Conservation (phyloP, 495 filamentous ascomycete species). For the Penicillium tannophilum region DNA sequence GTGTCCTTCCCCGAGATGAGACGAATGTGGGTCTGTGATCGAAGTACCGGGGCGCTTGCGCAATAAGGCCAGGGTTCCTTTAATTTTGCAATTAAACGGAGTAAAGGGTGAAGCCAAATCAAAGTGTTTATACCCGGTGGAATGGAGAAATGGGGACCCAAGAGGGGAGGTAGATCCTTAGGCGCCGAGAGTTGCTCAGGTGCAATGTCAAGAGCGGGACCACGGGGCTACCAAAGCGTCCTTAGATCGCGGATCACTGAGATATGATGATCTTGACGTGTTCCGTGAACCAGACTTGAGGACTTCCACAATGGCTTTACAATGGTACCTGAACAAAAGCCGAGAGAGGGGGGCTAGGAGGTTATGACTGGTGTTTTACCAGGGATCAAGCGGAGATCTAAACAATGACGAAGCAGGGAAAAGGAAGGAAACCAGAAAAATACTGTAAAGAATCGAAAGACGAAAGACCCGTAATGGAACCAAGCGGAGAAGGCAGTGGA, state of each 20-base stretch:
- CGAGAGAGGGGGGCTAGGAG: slow-evolving; percentile 2
- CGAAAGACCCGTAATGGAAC: background rate
- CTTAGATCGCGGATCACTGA: slow-evolving; percentile 19
- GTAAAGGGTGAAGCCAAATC: slow-evolving; percentile 28
- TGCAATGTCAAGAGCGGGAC: slow-evolving; percentile 10
- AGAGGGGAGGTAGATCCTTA: background rate
- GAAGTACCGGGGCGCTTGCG: slow-evolving; percentile 36
- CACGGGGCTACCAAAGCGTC: slow-evolving; percentile 1
- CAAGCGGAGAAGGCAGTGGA: background rate
- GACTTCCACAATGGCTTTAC: slow-evolving; percentile 2
- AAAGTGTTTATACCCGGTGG: slow-evolving; percentile 5
- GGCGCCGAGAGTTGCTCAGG: slow-evolving; percentile 3
- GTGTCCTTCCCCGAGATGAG: slow-evolving; percentile 29
- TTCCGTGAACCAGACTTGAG: slow-evolving; percentile 15
- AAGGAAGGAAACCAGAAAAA: slow-evolving; percentile 5
- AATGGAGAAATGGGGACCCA: background rate
- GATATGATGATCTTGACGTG: slow-evolving; percentile 28
- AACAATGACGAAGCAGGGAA: slow-evolving; percentile 13
- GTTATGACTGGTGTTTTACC: slow-evolving; percentile 2
- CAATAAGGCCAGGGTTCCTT: slow-evolving; percentile 31
- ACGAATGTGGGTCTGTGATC: slow-evolving; percentile 38
- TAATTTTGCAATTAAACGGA: slow-evolving; percentile 29
- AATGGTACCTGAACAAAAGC: slow-evolving; percentile 19
- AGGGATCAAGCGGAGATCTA: slow-evolving; percentile 24
- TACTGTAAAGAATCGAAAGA: background rate